Base-by-base conservation (phyloP, 2,329 filamentous ascomycete genomes). In the Hypoxylon rubiginosum region DNA sequence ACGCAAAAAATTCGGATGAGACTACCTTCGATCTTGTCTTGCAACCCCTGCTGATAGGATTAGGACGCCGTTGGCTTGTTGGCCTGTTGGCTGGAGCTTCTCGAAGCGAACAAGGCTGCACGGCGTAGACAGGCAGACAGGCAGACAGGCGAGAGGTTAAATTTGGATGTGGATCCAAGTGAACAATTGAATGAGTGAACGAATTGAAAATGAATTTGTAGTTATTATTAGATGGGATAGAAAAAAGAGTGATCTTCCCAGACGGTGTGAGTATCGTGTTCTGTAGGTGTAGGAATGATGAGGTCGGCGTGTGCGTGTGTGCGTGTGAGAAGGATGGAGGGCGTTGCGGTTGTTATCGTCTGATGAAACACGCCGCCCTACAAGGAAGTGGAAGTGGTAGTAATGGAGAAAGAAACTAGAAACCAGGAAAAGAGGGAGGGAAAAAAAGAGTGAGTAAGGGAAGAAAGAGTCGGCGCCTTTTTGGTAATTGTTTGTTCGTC, bases 231-330 rank as follows among this genome's bases (percentile, higher is more conserved):
- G 55, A 24, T 61, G 49, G 54, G 57, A 63, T 17, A 41, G 43
- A 51, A 67, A 52, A 67, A 70, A 58, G 67, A 70, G 64, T 62
- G 67, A 58, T 68, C 65, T 70, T 64, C 59, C 48, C 49, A 58
- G 50, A 59, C 49, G 53, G 53, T 11, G 57, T 55, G 41, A 50
- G 58, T 62, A 46, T 61, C 24, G 61, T 46, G 45, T 58, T 63
- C 39, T 51, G 60, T 67, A 69, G 67, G 64, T 45, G 57, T 65
- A 66, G 67, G 59, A 58, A 62, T 60, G 26, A 54, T 66, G 53
- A 59, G 48, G 48, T 56, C 39, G 55, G 52, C 45, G 50, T 17
- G n/a, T n/a, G n/a, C n/a, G n/a, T n/a, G n/a, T n/a, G n/a, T n/a
- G n/a, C n/a, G 28, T 6, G 36, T 52, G 58, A 53, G 41, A 55